phyloP scores from a whole-genome alignment of 75 land plant genomes.

The Cupressus sempervirens region DNA sequence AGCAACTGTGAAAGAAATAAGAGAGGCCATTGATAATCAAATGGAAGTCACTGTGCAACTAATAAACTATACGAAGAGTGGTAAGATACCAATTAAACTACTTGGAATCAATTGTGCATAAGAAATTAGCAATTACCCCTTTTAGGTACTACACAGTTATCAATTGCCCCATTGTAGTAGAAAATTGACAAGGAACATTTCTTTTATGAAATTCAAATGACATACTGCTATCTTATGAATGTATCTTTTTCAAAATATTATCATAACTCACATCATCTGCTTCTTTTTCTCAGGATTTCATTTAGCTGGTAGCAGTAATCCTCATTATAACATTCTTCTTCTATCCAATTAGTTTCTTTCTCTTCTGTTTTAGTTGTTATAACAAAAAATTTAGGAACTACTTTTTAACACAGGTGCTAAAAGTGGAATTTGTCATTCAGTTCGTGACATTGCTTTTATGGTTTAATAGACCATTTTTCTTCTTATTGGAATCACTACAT shows the following conservation, averaged over 20 bases:
- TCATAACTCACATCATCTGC: neutral
- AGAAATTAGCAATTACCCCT: neutral
- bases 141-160: neutral
- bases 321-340: neutral
- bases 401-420: neutral
- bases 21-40: conserved; percentile 87
- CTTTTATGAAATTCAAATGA: neutral
- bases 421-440: neutral
- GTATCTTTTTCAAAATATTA: neutral
- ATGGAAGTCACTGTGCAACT: conserved; percentile 92
- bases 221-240: neutral
- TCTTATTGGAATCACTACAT: neutral
- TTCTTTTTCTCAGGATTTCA: neutral
- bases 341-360: neutral
- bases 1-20: conserved; percentile 65
- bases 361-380: neutral
- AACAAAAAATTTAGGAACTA: neutral
- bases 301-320: neutral
- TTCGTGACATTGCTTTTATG: neutral
- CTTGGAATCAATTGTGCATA: neutral
- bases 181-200: neutral
- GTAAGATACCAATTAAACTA: conserved; percentile 22
- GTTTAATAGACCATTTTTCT: neutral
- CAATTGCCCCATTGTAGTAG: neutral
- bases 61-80: conserved; percentile 92